Evolutionary conservation across 2,329 filamentous ascomycete genomes (phyloP).

Genomic region (Elsinoe arachidis): DNA sequence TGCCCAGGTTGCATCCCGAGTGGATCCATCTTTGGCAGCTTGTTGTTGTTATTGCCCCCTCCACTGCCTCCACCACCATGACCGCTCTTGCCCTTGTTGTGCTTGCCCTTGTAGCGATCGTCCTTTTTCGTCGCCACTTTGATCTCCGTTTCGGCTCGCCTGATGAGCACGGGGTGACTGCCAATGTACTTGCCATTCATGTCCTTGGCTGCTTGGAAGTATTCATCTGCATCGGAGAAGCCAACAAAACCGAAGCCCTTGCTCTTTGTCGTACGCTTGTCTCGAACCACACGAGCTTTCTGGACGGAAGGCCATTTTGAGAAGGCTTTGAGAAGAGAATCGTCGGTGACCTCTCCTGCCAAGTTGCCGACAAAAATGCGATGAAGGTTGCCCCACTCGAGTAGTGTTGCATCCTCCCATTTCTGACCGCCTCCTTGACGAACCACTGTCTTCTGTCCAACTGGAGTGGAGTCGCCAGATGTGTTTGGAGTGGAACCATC

Average conservation of each 20-base stretch:
- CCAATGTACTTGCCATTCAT: slow-evolving; percentile 99
- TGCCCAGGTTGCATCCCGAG: slow-evolving; percentile 31
- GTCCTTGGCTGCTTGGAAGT: slow-evolving; percentile 91
- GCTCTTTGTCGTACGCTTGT: slow-evolving; percentile 93
- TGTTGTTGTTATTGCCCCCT: slow-evolving; percentile 21
- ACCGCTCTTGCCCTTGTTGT: slow-evolving; percentile 41
- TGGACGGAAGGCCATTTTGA: slow-evolving; percentile 77
- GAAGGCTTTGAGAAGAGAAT: slow-evolving; percentile 90
- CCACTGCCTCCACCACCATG: background rate
- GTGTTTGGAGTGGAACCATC: slow-evolving; percentile 20
- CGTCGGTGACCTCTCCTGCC: slow-evolving; percentile 93
- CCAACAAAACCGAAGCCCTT: slow-evolving; percentile 96
- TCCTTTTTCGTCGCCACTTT: slow-evolving; percentile 57
- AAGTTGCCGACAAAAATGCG: slow-evolving; percentile 95
- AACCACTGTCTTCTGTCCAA: slow-evolving; percentile 69
- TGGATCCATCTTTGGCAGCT: slow-evolving; percentile 34
- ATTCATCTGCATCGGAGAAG: slow-evolving; percentile 91
- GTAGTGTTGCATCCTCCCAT: slow-evolving; percentile 79
- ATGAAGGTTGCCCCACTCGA: slow-evolving; percentile 94
- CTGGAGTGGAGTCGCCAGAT: slow-evolving; percentile 32
- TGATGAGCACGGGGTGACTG: slow-evolving; percentile 72
- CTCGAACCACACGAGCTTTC: slow-evolving; percentile 86
- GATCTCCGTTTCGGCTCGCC: slow-evolving; percentile 86
- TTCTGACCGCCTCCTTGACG: slow-evolving; percentile 83
- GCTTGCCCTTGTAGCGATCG: slow-evolving; percentile 32